These are phyloP conservation scores for Globisporangium ultimum DNA, from an alignment of 352 stramenopile species.

Conservation along the genomic window DNA sequence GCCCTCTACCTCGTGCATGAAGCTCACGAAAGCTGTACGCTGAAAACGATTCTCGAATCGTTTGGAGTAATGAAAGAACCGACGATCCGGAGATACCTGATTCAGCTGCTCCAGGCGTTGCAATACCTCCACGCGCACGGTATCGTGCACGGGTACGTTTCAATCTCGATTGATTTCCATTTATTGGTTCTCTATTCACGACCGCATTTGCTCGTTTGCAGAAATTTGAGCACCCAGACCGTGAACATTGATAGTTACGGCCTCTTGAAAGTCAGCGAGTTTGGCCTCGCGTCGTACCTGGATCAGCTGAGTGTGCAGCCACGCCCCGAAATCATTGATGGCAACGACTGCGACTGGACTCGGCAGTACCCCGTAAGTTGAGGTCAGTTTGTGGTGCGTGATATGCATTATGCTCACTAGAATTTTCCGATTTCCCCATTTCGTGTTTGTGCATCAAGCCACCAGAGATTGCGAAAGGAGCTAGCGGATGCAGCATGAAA, in stretches of 20 bases:
- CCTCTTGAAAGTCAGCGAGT: conserved; percentile 50
- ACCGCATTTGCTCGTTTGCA: conserved; percentile 6
- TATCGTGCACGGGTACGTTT: conserved; percentile 41
- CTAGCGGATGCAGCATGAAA: conserved; percentile 20
- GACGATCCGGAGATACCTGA: conserved; percentile 62
- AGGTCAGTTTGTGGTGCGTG: not conserved
- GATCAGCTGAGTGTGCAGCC: not conserved
- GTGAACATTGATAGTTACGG: conserved; percentile 65
- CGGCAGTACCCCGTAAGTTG: conserved; percentile 15
- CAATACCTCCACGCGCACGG: conserved; percentile 42
- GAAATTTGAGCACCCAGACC: conserved; percentile 38
- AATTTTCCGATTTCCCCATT: not conserved
- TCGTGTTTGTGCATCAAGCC: conserved; percentile 12
- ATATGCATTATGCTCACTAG: not conserved
- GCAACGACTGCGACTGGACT: conserved; percentile 18
- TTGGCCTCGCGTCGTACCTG: conserved; percentile 26
- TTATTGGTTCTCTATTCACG: not conserved
- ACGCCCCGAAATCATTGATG: not conserved
- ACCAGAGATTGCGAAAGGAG: conserved; percentile 19
- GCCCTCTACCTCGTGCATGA: conserved; percentile 41
- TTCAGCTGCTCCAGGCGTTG: conserved; percentile 53
- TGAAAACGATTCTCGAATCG: conserved; percentile 56
- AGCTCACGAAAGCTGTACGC: conserved; percentile 34
- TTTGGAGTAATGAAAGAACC: conserved; percentile 75
- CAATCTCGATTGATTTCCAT: not conserved